Evolutionary conservation across 345 rosid genomes (phyloP), one percentile per base, ranked within the genome.

Genomic region (Dovyalis caffra): DNA sequence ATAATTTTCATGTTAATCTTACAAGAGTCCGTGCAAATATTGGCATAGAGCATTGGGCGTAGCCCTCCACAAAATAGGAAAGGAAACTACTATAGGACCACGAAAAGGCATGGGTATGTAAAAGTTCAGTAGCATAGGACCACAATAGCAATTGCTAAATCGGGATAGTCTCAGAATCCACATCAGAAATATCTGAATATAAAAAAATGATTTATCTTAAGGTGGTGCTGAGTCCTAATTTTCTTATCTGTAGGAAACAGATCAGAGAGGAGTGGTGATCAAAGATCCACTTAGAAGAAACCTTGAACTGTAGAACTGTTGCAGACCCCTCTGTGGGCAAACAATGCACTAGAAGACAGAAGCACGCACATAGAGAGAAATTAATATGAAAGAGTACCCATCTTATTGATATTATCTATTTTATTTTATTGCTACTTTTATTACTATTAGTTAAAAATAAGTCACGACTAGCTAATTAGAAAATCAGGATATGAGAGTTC

Each of bases 191-290:
- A 47, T 64, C 70, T 25, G 20, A 18, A 29, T 6, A 31, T 40
- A 43, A 33, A 29, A 28, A 15, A 45, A 73, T 28, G 23, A 73
- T 16, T 40, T 31, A 49, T 69, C 28, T 37, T 33, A 16, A 71
- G 63, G 60, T 26, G 71, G 78, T 79, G 85, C 68, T 69, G 76
- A 60, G 76, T 66, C 86, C 82, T 78, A 80, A 80, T 81, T 86
- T 77, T 80, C 83, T 86, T 75, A 77, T 75, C 77, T 25, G 2
- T 6, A 28, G 45, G 14, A 61, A 45, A 74, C 73, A 45, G 69
- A 63, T 60, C 14, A 66, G 69, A 62, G 75, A 81, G 80, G 81
- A 64, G 60, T 74, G 70, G 70, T 71, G 79, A 73, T 83, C 62
- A 64, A 45, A 72, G 10, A 58, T 25, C 85, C 83, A 86, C 88